Evolutionary conservation across 176 grass and related monocot genomes (phyloP).

Genomic region (Cenchrus fungigraminus): DNA sequence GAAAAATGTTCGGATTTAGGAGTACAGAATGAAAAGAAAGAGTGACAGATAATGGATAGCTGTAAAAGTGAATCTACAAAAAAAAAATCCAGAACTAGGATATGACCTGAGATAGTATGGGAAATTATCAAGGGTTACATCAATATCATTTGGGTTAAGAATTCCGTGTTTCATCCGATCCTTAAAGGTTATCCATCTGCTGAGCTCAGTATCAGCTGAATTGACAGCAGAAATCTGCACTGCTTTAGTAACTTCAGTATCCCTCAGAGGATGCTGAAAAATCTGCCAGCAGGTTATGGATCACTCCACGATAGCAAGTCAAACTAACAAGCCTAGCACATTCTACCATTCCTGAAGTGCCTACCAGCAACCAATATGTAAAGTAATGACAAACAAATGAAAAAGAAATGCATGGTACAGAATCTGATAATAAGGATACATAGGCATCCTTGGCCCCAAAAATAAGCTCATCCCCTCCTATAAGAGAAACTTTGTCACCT

Average conservation of each 20-base stretch:
- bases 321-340: constrained; percentile 26
- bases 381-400: constrained; percentile 3
- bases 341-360: constrained; percentile 22
- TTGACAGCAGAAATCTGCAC: constrained; percentile 12
- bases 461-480: constrained; percentile 68
- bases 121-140: constrained; percentile 72
- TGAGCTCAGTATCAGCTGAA: constrained; percentile 21
- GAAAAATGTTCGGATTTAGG: background rate
- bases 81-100: constrained; percentile 7
- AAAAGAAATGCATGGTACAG: constrained; percentile 5
- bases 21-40: constrained; percentile 4
- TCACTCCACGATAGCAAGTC: constrained; percentile 5
- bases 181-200: constrained; percentile 55
- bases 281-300: constrained; percentile 60
- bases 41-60: background rate
- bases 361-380: constrained; percentile 2
- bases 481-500: constrained; percentile 43
- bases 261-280: constrained; percentile 66
- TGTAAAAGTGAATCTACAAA: constrained; percentile 14
- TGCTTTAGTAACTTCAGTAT: constrained; percentile 39
- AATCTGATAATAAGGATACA: constrained; percentile 67
- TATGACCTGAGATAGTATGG: constrained; percentile 86
- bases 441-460: constrained; percentile 59
- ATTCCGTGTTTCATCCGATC: constrained; percentile 67
- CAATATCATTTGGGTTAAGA: constrained; percentile 64